Evolutionary conservation across 2,329 filamentous ascomycete genomes (phyloP).

Genomic region (Alternaria ethzedia): DNA sequence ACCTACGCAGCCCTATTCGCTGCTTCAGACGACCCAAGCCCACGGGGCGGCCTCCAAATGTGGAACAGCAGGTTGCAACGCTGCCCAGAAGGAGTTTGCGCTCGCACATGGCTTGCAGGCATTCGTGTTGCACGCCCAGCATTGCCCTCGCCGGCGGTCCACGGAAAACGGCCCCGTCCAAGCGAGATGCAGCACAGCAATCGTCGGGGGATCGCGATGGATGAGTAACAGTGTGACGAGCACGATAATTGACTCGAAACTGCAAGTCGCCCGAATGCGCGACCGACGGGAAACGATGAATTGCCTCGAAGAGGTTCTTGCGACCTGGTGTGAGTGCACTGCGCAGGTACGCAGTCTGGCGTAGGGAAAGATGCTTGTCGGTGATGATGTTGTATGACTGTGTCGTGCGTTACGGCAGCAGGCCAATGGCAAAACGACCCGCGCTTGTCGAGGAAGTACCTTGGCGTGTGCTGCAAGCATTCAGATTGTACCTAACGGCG

Average conservation of each 20-base stretch:
- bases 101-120: slow-evolving; percentile 17
- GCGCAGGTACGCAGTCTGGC: slow-evolving; percentile 22
- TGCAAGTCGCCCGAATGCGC: slow-evolving; percentile 12
- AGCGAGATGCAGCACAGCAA: slow-evolving; percentile 9
- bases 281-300: slow-evolving; percentile 14
- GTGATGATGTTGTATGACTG: slow-evolving; percentile 44
- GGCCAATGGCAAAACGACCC: slow-evolving; percentile 24
- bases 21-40: slow-evolving; percentile 15
- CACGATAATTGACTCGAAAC: slow-evolving; percentile 28
- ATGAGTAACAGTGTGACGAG: slow-evolving; percentile 22
- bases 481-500: slow-evolving; percentile 3
- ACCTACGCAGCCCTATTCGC: slow-evolving; percentile 13
- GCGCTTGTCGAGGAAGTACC: slow-evolving; percentile 12
- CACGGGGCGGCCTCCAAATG: slow-evolving; percentile 20
- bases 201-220: slow-evolving; percentile 1
- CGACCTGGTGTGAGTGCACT: slow-evolving; percentile 14
- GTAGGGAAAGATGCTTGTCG: slow-evolving; percentile 9
- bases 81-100: slow-evolving; percentile 22
- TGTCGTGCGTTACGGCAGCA: slow-evolving; percentile 11
- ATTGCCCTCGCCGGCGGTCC: slow-evolving; percentile 9
- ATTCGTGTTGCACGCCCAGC: slow-evolving; percentile 11
- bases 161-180: slow-evolving; percentile 15
- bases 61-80: slow-evolving; percentile 34
- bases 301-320: slow-evolving; percentile 15
- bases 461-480: neutral